Conservation (phyloP, 140 eudicot species). For the Bidens hawaiensis region DNA sequence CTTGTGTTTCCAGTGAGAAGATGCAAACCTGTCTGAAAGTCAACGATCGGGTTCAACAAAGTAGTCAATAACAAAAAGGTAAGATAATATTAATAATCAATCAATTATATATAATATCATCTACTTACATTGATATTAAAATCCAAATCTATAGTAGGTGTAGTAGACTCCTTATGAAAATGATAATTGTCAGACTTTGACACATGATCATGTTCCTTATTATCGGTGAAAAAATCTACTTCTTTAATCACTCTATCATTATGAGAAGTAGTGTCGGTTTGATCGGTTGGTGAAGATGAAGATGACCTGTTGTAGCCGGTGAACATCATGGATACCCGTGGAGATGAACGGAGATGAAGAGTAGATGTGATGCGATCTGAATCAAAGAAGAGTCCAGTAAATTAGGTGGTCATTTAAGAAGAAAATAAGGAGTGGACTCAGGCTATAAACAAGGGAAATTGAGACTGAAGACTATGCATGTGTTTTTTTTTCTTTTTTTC, state of each 20-base stretch:
- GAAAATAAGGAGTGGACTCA: background rate
- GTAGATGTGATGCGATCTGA: background rate
- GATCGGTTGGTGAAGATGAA: background rate
- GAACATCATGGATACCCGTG: background rate
- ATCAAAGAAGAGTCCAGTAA: background rate
- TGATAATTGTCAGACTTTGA: background rate
- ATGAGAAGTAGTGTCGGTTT: background rate
- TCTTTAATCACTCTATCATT: background rate
- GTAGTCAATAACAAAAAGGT: background rate
- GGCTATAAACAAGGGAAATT: slow-evolving; percentile 2
- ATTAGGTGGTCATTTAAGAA: background rate
- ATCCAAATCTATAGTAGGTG: background rate
- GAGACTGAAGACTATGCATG: slow-evolving; percentile 1
- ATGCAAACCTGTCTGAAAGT: slow-evolving; percentile 24
- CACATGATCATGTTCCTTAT: background rate
- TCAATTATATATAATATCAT: too few relatives aligned
- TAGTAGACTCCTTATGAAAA: background rate
- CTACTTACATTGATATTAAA: background rate
- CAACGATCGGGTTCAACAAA: background rate
- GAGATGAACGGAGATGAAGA: too few relatives aligned
- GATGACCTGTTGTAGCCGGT: background rate
- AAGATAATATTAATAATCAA: background rate
- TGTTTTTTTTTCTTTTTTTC: background rate
- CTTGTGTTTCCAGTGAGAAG: slow-evolving; percentile 66
- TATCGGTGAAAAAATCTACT: slow-evolving; percentile 1